These are phyloP conservation scores for Sophora flavescens DNA, from an alignment of 306 rosid species.

Conservation along the genomic window DNA sequence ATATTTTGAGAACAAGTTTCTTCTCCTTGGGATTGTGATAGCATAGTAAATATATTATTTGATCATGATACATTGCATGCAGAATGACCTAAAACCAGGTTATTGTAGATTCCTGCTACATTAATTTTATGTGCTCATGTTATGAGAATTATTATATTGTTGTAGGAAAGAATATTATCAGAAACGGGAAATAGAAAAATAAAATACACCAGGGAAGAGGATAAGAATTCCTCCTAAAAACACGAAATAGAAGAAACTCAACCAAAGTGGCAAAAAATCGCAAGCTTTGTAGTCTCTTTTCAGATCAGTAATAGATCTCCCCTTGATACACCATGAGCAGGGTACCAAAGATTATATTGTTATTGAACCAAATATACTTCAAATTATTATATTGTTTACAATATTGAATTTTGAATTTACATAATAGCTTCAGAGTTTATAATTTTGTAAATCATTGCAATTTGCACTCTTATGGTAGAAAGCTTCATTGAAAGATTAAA, in stretches of 20 bases:
- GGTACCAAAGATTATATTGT: background rate
- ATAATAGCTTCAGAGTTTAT: background rate
- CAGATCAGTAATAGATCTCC: background rate
- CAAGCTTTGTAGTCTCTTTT: background rate
- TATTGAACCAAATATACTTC: too few species aligned
- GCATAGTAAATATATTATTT: background rate
- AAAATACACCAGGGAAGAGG: background rate
- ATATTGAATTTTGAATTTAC: conserved; percentile 7
- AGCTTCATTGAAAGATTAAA: conserved; percentile 17
- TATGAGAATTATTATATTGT: background rate
- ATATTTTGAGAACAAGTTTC: background rate
- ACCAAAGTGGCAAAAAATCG: conserved; percentile 2
- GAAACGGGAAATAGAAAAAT: background rate
- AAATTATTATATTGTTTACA: too few species aligned
- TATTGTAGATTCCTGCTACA: background rate
- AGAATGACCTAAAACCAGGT: background rate
- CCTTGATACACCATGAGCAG: conserved; percentile 1
- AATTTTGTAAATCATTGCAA: background rate
- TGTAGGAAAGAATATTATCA: background rate
- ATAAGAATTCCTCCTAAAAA: background rate
- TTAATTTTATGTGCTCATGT: background rate
- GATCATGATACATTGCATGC: background rate
- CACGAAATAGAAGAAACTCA: background rate
- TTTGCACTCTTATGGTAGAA: background rate
- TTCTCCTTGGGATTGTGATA: background rate